Conservation (phyloP, 208 protist genomes). For the Endotrypanum monterogeii region DNA sequence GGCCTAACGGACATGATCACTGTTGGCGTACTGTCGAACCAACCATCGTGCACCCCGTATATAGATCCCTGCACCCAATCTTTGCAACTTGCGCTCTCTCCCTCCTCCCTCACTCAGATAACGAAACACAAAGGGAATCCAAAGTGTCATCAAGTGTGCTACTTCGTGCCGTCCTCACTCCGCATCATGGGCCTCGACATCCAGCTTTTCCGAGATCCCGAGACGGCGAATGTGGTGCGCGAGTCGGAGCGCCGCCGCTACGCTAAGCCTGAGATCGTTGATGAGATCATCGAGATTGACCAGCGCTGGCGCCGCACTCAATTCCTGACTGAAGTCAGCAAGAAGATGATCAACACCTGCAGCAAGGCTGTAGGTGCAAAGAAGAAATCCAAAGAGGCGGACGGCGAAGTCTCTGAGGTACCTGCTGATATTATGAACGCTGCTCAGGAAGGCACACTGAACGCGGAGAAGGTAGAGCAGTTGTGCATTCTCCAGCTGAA, state of each 20-base stretch:
- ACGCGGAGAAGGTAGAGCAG: slow-evolving; percentile 49
- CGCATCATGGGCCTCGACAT: slow-evolving; percentile 95
- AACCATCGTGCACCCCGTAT: background rate
- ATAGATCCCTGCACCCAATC: background rate
- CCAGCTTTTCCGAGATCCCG: slow-evolving; percentile 94
- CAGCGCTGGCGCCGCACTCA: slow-evolving; percentile 89
- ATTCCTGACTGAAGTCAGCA: slow-evolving; percentile 81
- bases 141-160: background rate
- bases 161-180: background rate
- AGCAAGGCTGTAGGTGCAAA: slow-evolving; percentile 90
- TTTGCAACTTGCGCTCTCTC: background rate
- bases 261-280: slow-evolving; percentile 87
- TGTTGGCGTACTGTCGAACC: background rate
- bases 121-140: background rate
- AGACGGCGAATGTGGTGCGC: slow-evolving; percentile 92
- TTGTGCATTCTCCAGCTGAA: slow-evolving; percentile 92
- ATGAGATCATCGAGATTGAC: slow-evolving; percentile 93
- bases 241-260: slow-evolving; percentile 96
- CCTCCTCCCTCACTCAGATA: background rate
- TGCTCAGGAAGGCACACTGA: slow-evolving; percentile 58
- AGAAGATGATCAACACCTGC: slow-evolving; percentile 90
- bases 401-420: slow-evolving; percentile 73
- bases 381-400: slow-evolving; percentile 93
- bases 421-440: slow-evolving; percentile 54
- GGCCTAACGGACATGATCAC: background rate